These are phyloP conservation scores for Eimeria praecox DNA, from an alignment of 169 alveolate genomes.

Conservation along the genomic window DNA sequence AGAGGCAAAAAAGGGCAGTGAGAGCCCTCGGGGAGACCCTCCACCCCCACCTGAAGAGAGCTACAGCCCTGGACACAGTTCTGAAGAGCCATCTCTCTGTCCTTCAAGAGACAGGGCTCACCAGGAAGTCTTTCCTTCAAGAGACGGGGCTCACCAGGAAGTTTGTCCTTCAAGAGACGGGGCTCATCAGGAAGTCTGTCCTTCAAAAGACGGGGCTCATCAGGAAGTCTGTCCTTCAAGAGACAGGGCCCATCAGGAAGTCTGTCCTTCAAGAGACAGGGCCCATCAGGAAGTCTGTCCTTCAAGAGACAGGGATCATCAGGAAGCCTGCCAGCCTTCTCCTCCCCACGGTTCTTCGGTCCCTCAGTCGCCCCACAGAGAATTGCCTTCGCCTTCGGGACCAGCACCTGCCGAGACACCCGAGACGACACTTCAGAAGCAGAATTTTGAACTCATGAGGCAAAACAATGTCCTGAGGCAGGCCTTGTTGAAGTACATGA, in stretches of 20 bases:
- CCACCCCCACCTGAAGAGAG: not conserved
- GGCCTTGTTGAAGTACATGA: conserved; percentile 18
- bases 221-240: too few species aligned
- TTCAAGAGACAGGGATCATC: too few species aligned
- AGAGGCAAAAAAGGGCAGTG: not conserved
- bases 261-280: too few species aligned
- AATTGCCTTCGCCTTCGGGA: not conserved
- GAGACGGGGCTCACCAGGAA: not conserved
- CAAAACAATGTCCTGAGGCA: conserved; percentile 9
- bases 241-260: too few species aligned
- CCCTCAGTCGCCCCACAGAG: not conserved
- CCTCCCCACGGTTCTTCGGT: not conserved
- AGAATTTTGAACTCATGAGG: not conserved
- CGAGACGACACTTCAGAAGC: not conserved
- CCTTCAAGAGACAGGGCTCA: not conserved
- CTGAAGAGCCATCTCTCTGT: not conserved
- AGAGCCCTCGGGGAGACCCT: not conserved
- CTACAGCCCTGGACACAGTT: not conserved
- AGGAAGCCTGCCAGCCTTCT: not conserved
- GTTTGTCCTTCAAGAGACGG: too few species aligned
- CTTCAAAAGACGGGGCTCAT: too few species aligned
- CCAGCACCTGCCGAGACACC: not conserved
- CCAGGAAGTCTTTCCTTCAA: not conserved
- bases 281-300: too few species aligned
- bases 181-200: too few species aligned